Conservation (phyloP, 345 rosid genomes). For the Triadica sebifera region DNA sequence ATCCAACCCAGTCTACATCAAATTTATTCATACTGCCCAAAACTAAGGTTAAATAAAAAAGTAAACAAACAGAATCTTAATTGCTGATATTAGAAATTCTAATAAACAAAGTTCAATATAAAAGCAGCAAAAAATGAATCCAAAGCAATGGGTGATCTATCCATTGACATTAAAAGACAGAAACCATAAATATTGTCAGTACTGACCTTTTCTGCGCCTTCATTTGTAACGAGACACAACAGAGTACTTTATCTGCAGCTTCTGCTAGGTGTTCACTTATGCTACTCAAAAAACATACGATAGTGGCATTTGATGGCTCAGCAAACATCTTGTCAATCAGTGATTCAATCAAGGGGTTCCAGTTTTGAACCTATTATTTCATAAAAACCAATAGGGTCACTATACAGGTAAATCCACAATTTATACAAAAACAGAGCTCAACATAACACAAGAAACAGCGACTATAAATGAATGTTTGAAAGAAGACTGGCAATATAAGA, state of each 20-base stretch:
- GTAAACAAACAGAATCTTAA: too few relatives aligned
- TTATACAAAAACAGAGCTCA: constrained; percentile 1
- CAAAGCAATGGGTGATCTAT: neutral
- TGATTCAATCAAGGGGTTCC: constrained; percentile 58
- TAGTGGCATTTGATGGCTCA: constrained; percentile 81
- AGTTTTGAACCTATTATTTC: constrained; percentile 62
- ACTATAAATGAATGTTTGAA: neutral
- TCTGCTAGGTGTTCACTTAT: constrained; percentile 66
- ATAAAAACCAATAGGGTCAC: constrained; percentile 16
- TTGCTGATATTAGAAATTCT: neutral
- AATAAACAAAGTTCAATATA: neutral
- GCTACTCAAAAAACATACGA: constrained; percentile 70
- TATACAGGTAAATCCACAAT: constrained; percentile 4
- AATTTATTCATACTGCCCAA: neutral
- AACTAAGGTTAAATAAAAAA: too few relatives aligned
- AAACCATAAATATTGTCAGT: neutral
- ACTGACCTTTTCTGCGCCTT: constrained; percentile 60
- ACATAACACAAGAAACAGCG: constrained; percentile 2
- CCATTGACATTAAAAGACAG: neutral
- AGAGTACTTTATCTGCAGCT: constrained; percentile 53
- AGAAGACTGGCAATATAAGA: neutral
- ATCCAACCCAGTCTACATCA: neutral
- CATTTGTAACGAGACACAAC: constrained; percentile 54
- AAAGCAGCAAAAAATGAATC: neutral
- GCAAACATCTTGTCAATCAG: constrained; percentile 80